Conservation (phyloP, 176 grass and related monocot species). For the Urochloa ruziziensis region DNA sequence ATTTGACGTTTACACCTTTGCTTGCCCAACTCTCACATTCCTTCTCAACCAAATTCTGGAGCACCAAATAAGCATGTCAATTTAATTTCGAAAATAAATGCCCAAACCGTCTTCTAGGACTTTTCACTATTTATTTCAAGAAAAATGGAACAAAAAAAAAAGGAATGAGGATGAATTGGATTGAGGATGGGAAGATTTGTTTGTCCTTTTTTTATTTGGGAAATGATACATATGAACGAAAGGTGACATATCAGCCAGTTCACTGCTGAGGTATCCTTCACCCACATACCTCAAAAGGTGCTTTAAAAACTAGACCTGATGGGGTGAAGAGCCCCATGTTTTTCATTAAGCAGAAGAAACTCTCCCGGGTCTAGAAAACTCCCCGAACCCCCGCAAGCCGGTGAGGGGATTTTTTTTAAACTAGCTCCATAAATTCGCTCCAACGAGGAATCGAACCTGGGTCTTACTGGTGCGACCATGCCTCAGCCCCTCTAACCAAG, state of each 20-base stretch:
- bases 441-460: too few species aligned
- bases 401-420: too few species aligned
- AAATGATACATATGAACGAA: neutral
- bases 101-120: neutral
- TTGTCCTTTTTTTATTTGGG: neutral
- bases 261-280: constrained; percentile 1
- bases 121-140: neutral
- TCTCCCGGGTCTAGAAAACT: too few species aligned
- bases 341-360: too few species aligned
- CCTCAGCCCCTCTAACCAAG: too few species aligned
- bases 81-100: neutral
- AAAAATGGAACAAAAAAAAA: neutral
- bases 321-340: too few species aligned
- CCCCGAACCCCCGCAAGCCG: too few species aligned
- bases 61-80: neutral
- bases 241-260: neutral
- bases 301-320: too few species aligned
- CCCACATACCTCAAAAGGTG: neutral
- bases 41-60: constrained; percentile 60
- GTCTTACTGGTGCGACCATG: too few species aligned
- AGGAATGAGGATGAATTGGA: neutral
- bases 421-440: too few species aligned
- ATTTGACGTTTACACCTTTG: constrained; percentile 67
- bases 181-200: neutral
- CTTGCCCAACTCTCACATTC: constrained; percentile 60